Evolutionary conservation across 1,139 yeast genomes (phyloP).

Genomic region (Kurtzmaniella quercitrusa): DNA sequence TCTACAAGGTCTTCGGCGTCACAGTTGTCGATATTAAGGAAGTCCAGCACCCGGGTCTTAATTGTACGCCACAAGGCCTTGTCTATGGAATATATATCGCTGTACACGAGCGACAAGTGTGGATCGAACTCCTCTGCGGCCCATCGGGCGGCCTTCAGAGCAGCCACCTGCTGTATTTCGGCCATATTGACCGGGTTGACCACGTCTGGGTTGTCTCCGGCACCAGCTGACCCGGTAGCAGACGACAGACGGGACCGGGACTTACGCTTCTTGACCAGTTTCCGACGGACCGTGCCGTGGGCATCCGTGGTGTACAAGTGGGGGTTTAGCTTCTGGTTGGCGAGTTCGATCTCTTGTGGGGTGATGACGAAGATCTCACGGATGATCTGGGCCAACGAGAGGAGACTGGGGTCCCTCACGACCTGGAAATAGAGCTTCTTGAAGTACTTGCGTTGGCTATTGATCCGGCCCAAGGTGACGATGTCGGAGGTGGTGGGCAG

Average conservation of each 20-base stretch:
- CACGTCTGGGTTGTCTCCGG: slow-evolving; percentile 3
- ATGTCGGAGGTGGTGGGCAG: slow-evolving; percentile 36
- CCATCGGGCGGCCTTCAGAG: slow-evolving; percentile 51
- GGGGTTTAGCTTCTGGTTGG: slow-evolving; percentile 34
- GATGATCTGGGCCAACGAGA: slow-evolving; percentile 65
- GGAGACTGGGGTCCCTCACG: slow-evolving; percentile 49
- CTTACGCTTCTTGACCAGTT: slow-evolving; percentile 20
- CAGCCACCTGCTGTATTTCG: slow-evolving; percentile 24
- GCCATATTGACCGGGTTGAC: slow-evolving; percentile 23
- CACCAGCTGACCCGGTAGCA: slow-evolving; percentile 4
- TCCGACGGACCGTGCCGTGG: slow-evolving; percentile 29
- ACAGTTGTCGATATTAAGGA: slow-evolving; percentile 50
- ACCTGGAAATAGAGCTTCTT: slow-evolving; percentile 64
- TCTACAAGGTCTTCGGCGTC: slow-evolving; percentile 33
- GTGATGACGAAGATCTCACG: slow-evolving; percentile 61
- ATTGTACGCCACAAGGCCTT: slow-evolving; percentile 67
- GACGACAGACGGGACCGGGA: slow-evolving; percentile 4
- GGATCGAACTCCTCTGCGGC: slow-evolving; percentile 58
- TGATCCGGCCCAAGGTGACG: slow-evolving; percentile 35
- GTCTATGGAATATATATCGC: slow-evolving; percentile 62
- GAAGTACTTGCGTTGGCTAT: slow-evolving; percentile 45
- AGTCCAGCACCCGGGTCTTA: slow-evolving; percentile 65
- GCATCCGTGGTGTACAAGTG: slow-evolving; percentile 35
- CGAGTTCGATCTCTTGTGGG: slow-evolving; percentile 35
- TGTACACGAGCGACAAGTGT: slow-evolving; percentile 69